Evolutionary conservation across 2,329 filamentous ascomycete species (phyloP), one percentile per base, ranked within the genome.

Genomic region (Stachybotrys elegans): DNA sequence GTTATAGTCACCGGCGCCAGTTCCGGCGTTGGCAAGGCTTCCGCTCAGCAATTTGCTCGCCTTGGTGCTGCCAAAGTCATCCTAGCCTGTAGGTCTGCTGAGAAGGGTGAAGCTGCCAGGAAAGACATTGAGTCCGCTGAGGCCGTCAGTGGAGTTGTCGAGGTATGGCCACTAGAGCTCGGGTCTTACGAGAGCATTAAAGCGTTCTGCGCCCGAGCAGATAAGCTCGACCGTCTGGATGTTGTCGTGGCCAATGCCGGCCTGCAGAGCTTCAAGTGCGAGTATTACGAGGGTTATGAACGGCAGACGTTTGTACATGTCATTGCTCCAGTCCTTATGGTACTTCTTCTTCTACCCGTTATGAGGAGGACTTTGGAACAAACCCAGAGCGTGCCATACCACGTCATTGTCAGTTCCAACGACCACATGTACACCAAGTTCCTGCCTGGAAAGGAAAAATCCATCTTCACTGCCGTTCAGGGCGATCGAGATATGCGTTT

Each of bases 151-250:
- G 56, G 43, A 13, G 54, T 46, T 3, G 55, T 74, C 22, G 62
- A 75, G 36, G 70, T 76, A 13, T 78, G 73, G 73, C 45, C 60
- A 11, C 53, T 79, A 6, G 74, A 79, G 49, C 64, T 78, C 48
- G 52, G 51, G 11, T 67, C 59, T 14, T 36, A 6, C 25, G 34
- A 22, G 25, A 73, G 67, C 22, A 63, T 77, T 27, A 57, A 59
- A 38, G 58, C 56, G 2, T 77, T 79, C 44, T 65, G 59, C 4
- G 49, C 37, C 1, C 61, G 64, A 5, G 51, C 63, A 1, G 49
- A 62, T 6, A 52, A 59, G 13, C 57, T 73, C n/a, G 48, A 60
- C 3, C 61, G 65, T 11, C 45, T 76, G 4, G 70, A 76, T 49
- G 62, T 64, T 25, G 58, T 67, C 25, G 54, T 73, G 29, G 57